Evolutionary conservation across 345 rosid species (phyloP), one percentile per base, ranked within the genome.

Genomic region (Microcos paniculata): DNA sequence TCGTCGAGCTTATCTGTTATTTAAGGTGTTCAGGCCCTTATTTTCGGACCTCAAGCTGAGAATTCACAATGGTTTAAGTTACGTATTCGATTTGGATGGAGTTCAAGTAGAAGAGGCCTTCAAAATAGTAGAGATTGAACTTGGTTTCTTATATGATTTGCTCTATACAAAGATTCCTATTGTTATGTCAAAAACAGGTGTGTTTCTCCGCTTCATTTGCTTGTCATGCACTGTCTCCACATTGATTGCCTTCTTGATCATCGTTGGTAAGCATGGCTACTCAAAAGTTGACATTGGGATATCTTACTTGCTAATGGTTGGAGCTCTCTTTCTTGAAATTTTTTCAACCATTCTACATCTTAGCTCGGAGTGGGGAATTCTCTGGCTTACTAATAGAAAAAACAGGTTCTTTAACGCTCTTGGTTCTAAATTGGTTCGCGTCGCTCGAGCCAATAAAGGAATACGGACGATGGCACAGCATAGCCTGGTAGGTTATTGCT

Each of bases 271-370:
- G 7, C 18, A 3, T 28, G 1, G n/a, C 16, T 31, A 18, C 16
- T 15, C 24, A 1, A 8, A 4, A 19, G 26, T 51, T 13, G 70
- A 42, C 70, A 19, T 65, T 42, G 23, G 40, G 30, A 28, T 81
- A 46, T 65, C 82, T 26, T 80, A 46, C 11, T 12, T 53, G 8
- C 40, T 82, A 48, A 73, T 82, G 8, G 56, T 21, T 8, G 75
- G 53, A 6, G 82, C 82, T 5, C 38, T 78, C 30, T 11, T 73
- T 16, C 33, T 80, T 9, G 84, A 85, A 24, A 12, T 74, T 8
- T 69, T 64, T 43, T 63, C 81, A 3, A 16, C 51, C 13, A 40
- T 80, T n/a, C 1, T 24, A 6, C 33, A 55, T 6, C 26, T 78
- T n/a, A 43, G 78, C 2, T 81, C 84, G 0, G 71, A 69, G 1